Evolutionary conservation across 2,329 filamentous ascomycete species (phyloP), one percentile per base, ranked within the genome.

Genomic region (Fusarium verrucosum): DNA sequence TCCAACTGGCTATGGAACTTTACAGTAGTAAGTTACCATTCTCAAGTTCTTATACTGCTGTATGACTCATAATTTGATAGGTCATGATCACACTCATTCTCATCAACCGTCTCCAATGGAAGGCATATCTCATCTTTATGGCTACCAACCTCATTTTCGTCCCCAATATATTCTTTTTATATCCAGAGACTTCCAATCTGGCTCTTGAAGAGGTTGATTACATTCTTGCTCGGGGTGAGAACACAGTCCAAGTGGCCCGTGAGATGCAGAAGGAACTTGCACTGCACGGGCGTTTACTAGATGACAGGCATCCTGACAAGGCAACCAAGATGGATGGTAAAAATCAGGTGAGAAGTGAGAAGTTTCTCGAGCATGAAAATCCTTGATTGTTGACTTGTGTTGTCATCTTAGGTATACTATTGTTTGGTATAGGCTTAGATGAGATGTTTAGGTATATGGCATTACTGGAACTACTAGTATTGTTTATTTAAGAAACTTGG

Each of bases 21-120:
- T 10, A 32, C 38, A 14, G 55, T 64, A 1, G 44, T 55, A 7
- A 4, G 32, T 23, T n/a, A 25, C 23, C 10, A 25, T 30, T 30
- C 26, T 30, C 5, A 30, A n/a, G n/a, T 14, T 14, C 4, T 4
- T 30, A 14, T 30, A 4, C 11, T 14, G 3, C 13, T 13, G 2
- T n/a, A n/a, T n/a, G n/a, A n/a, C 23, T 58, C 4, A 58, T 4
- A 0, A n/a, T 13, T 2, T 2, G 1, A n/a, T 1, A 38, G 81
- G 66, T 84, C 5, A 82, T 83, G 81, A 81, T 85, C 17, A 85
- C 82, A 0, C 82, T 83, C 0, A 30, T 58, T 1, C 26, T 65
- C 1, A 50, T 65, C n/a, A 55, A 58, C 11, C 38, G 62, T 1
- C 51, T 62, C 2, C 19, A 55, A 0, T 62, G 61, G 61, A 62